Conservation (phyloP, 208 protist species). For the Trypanosoma theileri region DNA sequence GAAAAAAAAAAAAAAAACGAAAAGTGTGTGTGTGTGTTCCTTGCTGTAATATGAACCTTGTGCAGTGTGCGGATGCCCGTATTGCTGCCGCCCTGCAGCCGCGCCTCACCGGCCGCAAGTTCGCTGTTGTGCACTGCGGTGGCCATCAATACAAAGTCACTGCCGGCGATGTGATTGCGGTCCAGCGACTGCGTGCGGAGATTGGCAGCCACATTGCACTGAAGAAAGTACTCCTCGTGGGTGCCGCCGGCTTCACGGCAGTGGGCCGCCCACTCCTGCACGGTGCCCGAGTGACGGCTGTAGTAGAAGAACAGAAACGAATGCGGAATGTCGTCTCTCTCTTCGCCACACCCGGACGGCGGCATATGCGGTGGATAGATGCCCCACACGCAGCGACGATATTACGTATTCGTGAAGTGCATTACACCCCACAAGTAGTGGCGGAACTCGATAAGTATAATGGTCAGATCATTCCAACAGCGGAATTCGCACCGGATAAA, state of each 20-base stretch:
- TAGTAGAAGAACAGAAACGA: slow-evolving; percentile 90
- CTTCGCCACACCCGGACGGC: slow-evolving; percentile 63
- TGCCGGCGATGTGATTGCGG: slow-evolving; percentile 79
- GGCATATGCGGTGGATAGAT: slow-evolving; percentile 74
- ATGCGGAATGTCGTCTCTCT: slow-evolving; percentile 88
- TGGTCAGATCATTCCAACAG: slow-evolving; percentile 34
- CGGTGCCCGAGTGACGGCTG: slow-evolving; percentile 60
- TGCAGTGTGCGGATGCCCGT: slow-evolving; percentile 44
- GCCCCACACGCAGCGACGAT: slow-evolving; percentile 79
- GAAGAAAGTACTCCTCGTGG: slow-evolving; percentile 90
- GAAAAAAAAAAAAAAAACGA: slow-evolving; percentile 9
- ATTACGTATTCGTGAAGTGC: slow-evolving; percentile 70
- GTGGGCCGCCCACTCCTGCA: slow-evolving; percentile 84
- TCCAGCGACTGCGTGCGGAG: slow-evolving; percentile 73
- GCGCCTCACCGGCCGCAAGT: slow-evolving; percentile 66
- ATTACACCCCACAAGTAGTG: slow-evolving; percentile 67
- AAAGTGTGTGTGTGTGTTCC: background rate
- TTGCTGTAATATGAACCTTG: slow-evolving; percentile 8
- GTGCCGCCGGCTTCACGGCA: slow-evolving; percentile 81
- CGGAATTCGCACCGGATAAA: slow-evolving; percentile 39
- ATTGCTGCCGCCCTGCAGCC: slow-evolving; percentile 48
- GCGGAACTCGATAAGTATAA: slow-evolving; percentile 89
- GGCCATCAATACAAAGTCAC: slow-evolving; percentile 90
- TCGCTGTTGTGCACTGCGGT: slow-evolving; percentile 87
- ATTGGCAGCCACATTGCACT: slow-evolving; percentile 84